Evolutionary conservation across 345 rosid genomes (phyloP).

Genomic region (Pugionium cornutum): DNA sequence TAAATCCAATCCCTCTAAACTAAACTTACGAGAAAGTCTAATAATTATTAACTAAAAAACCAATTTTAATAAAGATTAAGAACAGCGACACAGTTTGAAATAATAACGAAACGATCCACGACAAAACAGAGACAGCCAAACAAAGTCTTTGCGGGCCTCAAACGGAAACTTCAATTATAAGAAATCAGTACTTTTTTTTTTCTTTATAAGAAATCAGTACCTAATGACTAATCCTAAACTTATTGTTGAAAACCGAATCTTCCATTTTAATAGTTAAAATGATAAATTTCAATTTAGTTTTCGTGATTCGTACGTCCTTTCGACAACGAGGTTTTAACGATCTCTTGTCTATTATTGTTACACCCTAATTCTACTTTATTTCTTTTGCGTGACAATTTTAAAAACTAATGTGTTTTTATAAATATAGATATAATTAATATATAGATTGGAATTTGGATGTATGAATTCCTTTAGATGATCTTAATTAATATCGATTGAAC

Average conservation of each 20-base stretch:
- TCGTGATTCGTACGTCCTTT: conserved; percentile 29
- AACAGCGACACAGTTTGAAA: conserved; percentile 3
- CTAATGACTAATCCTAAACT: conserved; percentile 4
- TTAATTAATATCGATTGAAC: background rate
- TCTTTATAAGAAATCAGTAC: conserved; percentile 29
- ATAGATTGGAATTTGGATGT: background rate
- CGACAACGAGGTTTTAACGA: conserved; percentile 45
- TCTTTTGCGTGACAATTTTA: conserved; percentile 29
- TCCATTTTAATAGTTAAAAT: conserved; percentile 11
- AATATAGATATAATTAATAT: background rate
- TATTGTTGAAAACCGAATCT: conserved; percentile 11
- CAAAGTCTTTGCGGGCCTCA: conserved; percentile 39
- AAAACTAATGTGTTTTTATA: conserved; percentile 3
- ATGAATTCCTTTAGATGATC: no score
- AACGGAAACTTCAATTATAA: conserved; percentile 37
- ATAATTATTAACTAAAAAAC: background rate
- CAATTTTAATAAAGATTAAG: background rate
- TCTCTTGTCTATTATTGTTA: conserved; percentile 19
- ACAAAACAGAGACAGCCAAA: conserved; percentile 22
- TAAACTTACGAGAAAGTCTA: background rate
- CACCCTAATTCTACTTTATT: background rate
- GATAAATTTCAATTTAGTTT: conserved; percentile 19
- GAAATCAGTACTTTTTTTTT: conserved; percentile 13
- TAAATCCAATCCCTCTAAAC: background rate
- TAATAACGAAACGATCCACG: background rate